These are phyloP conservation scores for Ophiocordyceps camponoti-floridani DNA, from an alignment of 2,329 filamentous ascomycete genomes.

Conservation along the genomic window DNA sequence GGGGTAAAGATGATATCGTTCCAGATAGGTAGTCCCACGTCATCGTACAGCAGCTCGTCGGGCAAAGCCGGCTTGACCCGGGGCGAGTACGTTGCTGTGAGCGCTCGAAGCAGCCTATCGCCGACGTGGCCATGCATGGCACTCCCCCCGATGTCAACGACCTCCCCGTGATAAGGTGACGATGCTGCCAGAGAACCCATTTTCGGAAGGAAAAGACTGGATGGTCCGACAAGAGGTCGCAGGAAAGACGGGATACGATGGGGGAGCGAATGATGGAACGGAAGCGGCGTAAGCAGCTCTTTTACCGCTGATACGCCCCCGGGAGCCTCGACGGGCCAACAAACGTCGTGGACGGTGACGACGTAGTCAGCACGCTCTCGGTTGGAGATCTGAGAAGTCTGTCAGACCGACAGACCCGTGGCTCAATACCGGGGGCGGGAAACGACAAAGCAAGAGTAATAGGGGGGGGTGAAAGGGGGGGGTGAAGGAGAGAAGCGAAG, in stretches of 20 bases:
- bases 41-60: constrained; percentile 22
- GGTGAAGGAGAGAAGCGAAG: too few species aligned
- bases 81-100: constrained; percentile 8
- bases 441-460: neutral
- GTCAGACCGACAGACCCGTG: neutral
- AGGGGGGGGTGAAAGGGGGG: neutral
- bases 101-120: constrained; percentile 9
- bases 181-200: neutral
- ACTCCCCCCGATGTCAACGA: constrained; percentile 21
- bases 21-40: constrained; percentile 19
- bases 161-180: constrained; percentile 11
- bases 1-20: constrained; percentile 20
- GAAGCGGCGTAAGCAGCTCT: neutral
- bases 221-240: neutral
- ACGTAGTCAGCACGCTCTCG: neutral
- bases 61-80: constrained; percentile 13
- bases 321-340: neutral
- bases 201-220: neutral
- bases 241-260: neutral
- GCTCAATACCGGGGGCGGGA: neutral
- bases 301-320: too few species aligned
- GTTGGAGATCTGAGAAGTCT: neutral
- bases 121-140: constrained; percentile 12
- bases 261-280: neutral
- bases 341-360: neutral